These are phyloP conservation scores for Selenicereus undatus DNA, from an alignment of 148 eudicot genomes.

Conservation along the genomic window DNA sequence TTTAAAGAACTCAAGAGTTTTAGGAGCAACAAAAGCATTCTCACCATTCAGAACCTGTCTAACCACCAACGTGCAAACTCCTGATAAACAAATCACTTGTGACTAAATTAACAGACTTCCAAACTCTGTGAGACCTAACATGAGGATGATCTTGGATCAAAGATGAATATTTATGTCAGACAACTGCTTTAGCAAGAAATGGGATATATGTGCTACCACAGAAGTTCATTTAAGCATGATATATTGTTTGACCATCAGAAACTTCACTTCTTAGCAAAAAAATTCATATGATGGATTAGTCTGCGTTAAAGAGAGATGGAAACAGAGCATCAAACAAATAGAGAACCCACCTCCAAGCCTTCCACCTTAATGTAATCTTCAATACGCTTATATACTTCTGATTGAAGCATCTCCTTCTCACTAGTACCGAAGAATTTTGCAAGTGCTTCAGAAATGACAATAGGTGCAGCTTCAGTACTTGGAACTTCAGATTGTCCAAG, in stretches of 20 bases:
- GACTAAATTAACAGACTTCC: not conserved
- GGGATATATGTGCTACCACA: not conserved
- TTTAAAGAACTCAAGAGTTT: not conserved
- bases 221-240: not conserved
- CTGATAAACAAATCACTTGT: not conserved
- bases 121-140: not conserved
- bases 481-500: conserved; percentile 31
- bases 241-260: not conserved
- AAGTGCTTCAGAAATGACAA: conserved; percentile 42
- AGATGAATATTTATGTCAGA: not conserved
- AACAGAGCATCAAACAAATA: not conserved
- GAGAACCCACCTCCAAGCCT: conserved; percentile 41
- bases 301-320: not conserved
- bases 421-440: conserved; percentile 40
- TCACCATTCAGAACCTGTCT: not conserved
- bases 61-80: not conserved
- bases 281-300: not conserved
- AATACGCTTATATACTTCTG: conserved; percentile 35
- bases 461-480: conserved; percentile 29
- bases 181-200: not conserved
- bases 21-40: not conserved
- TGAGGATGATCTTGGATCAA: not conserved
- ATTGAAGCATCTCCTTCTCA: conserved; percentile 38
- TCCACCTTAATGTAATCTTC: conserved; percentile 39
- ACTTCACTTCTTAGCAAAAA: not conserved